Base-by-base conservation (phyloP, 805 yeast genomes). In the Candida lessepsii region DNA sequence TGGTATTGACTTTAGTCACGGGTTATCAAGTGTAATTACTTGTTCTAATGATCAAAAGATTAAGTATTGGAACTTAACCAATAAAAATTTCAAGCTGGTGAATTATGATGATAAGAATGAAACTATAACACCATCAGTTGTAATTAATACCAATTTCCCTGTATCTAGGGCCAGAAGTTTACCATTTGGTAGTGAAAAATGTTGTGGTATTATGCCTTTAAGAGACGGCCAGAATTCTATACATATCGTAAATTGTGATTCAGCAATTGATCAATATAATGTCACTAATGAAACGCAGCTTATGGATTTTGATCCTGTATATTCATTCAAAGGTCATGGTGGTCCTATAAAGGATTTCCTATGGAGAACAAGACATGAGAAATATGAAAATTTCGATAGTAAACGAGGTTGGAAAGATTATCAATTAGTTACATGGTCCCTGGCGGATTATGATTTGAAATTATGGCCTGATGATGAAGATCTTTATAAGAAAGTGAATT, bases 371-470 rank as follows among this genome's bases (percentile, higher is more conserved):
- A 56, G 60, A 37, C 70, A 65, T 35, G 69, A 58, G 26, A 40
- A 39, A 4, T 67, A 67, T 35, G 57, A 52, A 28, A 70, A 88
- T 26, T 76, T 80, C 41, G 58, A 72, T 1, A 58, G 67, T 3
- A 67, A 67, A 31, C 52, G 75, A 10, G 82, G 81, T 49, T 88
- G 86, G 63, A 70, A 91, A 40, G 96, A 90, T 44, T 93, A 78
- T 55, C 98, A 93, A 58, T 60, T 93, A 36, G 91, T 93, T 1
- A 87, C 98, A 0, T 91, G 98, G 97, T 83, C 95, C 1, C 81
- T 86, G 37, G 65, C 56, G 45, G 98, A 93, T 56, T 78, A 81
- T 49, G 95, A 87, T 55, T 65, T 93, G 43, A 71, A 90, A 45
- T 62, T 90, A 35, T 91, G 97, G 97, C 84, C 88, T 0, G 60